These are phyloP conservation scores for Cairneyella variabilis DNA, from an alignment of 495 filamentous ascomycete genomes.

Conservation along the genomic window DNA sequence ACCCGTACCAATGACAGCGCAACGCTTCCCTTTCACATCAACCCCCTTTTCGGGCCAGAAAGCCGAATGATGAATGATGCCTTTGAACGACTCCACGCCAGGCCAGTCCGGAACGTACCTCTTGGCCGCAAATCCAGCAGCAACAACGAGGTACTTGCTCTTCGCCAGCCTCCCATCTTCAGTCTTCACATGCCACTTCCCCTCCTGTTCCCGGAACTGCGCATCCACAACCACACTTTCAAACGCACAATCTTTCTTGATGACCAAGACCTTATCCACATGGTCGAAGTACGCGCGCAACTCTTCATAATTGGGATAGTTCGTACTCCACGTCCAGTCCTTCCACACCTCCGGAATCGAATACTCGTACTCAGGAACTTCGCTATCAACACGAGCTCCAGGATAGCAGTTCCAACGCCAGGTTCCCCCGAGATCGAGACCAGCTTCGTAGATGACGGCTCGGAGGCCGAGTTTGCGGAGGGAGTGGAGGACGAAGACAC, in stretches of 20 bases:
- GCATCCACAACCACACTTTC: conserved; percentile 42
- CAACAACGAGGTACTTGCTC: conserved; percentile 45
- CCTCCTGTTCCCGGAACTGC: conserved; percentile 35
- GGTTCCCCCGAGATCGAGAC: conserved; percentile 44
- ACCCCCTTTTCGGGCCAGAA: conserved; percentile 53
- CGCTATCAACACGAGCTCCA: conserved; percentile 47
- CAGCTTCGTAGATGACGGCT: conserved; percentile 45
- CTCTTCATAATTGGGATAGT: conserved; percentile 49
- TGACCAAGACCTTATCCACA: conserved; percentile 42
- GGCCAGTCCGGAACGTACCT: conserved; percentile 37
- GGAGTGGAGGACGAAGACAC: conserved; percentile 35
- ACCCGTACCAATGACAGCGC: conserved; percentile 58
- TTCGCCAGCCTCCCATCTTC: conserved; percentile 40
- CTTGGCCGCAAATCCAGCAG: conserved; percentile 40
- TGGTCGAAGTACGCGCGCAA: conserved; percentile 53
- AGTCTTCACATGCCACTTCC: conserved; percentile 45
- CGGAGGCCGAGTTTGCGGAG: conserved; percentile 36
- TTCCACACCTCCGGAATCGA: conserved; percentile 48
- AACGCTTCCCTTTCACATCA: conserved; percentile 44
- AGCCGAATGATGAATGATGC: conserved; percentile 51
- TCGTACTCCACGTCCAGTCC: conserved; percentile 47
- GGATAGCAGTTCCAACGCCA: conserved; percentile 52
- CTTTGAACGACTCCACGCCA: conserved; percentile 51
- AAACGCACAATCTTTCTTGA: conserved; percentile 51
- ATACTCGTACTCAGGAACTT: conserved; percentile 48